Evolutionary conservation across 495 filamentous ascomycete genomes (phyloP).

Genomic region (Neurospora sp.): DNA sequence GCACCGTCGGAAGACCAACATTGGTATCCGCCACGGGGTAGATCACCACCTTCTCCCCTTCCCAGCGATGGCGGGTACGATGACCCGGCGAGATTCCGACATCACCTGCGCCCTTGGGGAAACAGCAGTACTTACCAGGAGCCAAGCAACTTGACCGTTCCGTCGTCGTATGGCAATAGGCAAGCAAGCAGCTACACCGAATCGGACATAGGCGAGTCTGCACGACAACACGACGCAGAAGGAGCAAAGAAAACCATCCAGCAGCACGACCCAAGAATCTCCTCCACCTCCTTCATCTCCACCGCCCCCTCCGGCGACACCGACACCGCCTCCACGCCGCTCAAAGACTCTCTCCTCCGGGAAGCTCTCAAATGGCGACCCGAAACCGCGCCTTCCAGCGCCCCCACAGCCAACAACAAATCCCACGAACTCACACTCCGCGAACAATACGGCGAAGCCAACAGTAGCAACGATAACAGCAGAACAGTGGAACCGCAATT

Average conservation of each 20-base stretch:
- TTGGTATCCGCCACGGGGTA: constrained; percentile 32
- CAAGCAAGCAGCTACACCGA: neutral
- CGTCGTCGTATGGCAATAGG: neutral
- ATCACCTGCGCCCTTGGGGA: constrained; percentile 16
- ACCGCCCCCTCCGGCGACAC: neutral
- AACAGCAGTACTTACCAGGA: neutral
- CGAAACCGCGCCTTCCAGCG: neutral
- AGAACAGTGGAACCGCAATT: neutral
- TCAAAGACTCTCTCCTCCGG: neutral
- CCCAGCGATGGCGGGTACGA: constrained; percentile 28
- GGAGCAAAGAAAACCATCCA: neutral
- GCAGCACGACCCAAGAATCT: neutral
- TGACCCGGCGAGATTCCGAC: constrained; percentile 10
- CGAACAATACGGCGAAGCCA: neutral
- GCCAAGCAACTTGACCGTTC: neutral
- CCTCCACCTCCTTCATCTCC: neutral
- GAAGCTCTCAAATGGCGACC: neutral
- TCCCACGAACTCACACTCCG: neutral
- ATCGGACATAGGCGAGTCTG: too few relatives aligned
- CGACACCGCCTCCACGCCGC: neutral
- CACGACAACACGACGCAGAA: neutral
- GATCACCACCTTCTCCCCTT: constrained; percentile 36
- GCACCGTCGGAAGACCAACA: constrained; percentile 20
- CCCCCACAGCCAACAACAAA: neutral
- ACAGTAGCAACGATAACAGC: neutral